These are phyloP conservation scores for Gossypium stocksii DNA, from an alignment of 345 rosid genomes.

Conservation along the genomic window DNA sequence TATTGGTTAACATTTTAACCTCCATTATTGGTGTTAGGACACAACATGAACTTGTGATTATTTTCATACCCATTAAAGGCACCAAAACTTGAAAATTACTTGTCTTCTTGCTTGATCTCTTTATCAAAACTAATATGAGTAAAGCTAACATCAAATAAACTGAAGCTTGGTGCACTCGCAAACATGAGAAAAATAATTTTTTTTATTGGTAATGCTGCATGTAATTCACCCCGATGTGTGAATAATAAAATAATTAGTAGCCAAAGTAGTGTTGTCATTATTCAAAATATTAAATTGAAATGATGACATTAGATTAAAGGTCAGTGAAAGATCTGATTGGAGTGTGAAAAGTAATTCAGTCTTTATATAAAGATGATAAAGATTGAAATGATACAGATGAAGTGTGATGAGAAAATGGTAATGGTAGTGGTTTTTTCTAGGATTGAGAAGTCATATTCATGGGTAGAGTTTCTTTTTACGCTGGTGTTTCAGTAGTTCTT, in stretches of 20 bases:
- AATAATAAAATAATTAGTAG: no score
- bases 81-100: background rate
- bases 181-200: slow-evolving; percentile 9
- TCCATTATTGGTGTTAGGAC: background rate
- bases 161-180: slow-evolving; percentile 49
- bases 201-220: slow-evolving; percentile 34
- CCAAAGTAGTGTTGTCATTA: background rate
- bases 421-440: no score
- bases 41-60: background rate
- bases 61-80: background rate
- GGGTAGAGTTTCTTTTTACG: no score
- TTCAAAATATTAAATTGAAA: background rate
- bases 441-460: no score
- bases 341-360: background rate
- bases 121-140: slow-evolving; percentile 23
- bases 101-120: background rate
- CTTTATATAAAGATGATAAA: background rate
- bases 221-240: slow-evolving; percentile 26
- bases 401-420: background rate
- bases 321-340: background rate
- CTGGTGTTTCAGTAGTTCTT: no score
- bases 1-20: background rate
- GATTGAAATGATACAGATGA: background rate
- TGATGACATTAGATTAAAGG: background rate
- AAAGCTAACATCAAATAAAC: slow-evolving; percentile 52